phyloP scores from a whole-genome alignment of 225 moss, liverwort and hornwort genomes.

The Pseudoscleropodium purum region DNA sequence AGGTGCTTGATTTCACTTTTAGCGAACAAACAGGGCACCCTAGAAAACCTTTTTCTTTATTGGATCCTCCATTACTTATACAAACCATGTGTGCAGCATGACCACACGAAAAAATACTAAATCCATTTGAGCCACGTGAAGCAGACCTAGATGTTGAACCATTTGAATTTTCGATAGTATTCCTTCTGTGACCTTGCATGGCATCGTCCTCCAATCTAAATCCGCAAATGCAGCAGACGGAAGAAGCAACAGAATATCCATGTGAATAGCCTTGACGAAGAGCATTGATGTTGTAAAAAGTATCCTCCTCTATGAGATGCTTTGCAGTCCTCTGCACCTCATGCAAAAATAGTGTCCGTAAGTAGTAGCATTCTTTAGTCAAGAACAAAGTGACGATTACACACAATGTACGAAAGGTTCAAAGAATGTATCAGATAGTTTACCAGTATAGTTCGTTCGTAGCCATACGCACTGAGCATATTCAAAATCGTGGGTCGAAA shows the following conservation, averaged over 20 bases:
- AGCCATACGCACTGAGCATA: constrained; percentile 96
- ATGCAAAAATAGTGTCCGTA: constrained; percentile 1
- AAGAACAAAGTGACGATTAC: not conserved
- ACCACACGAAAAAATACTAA: constrained; percentile 76
- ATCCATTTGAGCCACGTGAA: constrained; percentile 24
- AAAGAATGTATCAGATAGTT: not conserved
- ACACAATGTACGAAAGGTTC: not conserved
- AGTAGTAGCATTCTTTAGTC: not conserved
- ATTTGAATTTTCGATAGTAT: constrained; percentile 13
- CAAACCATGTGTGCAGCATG: constrained; percentile 75
- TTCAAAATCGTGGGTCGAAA: constrained; percentile 88
- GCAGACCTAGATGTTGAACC: constrained; percentile 15
- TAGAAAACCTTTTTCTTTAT: not conserved
- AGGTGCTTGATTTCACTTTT: constrained; percentile 32
- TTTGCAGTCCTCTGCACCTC: constrained; percentile 82
- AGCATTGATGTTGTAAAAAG: constrained; percentile 71
- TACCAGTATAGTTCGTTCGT: constrained; percentile 94
- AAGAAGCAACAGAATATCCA: constrained; percentile 59
- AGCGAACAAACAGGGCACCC: constrained; percentile 57
- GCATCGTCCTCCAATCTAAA: constrained; percentile 48
- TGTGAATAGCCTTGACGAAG: constrained; percentile 66
- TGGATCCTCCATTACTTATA: constrained; percentile 16
- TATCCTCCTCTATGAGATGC: constrained; percentile 83
- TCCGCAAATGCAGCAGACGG: constrained; percentile 68
- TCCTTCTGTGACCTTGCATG: constrained; percentile 5